Conservation (phyloP, 352 stramenopile genomes). For the Globisporangium spinosum region DNA sequence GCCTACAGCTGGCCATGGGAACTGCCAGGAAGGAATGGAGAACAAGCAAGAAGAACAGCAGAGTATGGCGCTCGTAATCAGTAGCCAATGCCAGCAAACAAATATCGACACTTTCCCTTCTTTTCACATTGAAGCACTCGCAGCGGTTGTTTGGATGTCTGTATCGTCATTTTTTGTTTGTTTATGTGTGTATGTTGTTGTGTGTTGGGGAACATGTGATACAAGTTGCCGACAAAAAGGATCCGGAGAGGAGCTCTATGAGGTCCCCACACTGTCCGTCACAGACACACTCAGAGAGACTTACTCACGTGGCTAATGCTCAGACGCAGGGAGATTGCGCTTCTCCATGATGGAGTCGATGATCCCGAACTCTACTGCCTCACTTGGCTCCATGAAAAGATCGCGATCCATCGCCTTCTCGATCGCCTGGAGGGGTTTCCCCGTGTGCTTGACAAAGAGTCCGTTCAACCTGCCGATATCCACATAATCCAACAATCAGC, state of each 20-base stretch:
- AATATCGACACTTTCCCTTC: neutral
- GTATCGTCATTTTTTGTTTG: neutral
- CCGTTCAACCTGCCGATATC: slow-evolving; percentile 53
- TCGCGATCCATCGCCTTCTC: slow-evolving; percentile 87
- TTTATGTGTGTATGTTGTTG: neutral
- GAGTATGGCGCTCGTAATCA: slow-evolving; percentile 6
- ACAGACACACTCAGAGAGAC: neutral
- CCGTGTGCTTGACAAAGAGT: slow-evolving; percentile 69
- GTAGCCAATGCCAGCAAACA: neutral
- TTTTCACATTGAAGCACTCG: neutral
- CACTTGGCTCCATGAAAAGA: slow-evolving; percentile 78
- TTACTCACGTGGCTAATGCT: slow-evolving; percentile 7
- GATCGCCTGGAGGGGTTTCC: slow-evolving; percentile 70
- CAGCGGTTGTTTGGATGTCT: neutral
- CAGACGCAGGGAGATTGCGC: slow-evolving; percentile 25
- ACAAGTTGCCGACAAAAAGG: neutral
- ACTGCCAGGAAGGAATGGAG: neutral
- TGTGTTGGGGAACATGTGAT: neutral
- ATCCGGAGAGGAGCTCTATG: neutral
- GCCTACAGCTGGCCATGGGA: neutral
- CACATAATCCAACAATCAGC: slow-evolving; percentile 16
- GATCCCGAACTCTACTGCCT: slow-evolving; percentile 77
- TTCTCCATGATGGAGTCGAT: slow-evolving; percentile 81
- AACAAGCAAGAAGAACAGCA: neutral
- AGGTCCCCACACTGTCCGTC: neutral